These are phyloP conservation scores for Lindgomyces ingoldianus DNA, from an alignment of 495 filamentous ascomycete species.

Conservation along the genomic window DNA sequence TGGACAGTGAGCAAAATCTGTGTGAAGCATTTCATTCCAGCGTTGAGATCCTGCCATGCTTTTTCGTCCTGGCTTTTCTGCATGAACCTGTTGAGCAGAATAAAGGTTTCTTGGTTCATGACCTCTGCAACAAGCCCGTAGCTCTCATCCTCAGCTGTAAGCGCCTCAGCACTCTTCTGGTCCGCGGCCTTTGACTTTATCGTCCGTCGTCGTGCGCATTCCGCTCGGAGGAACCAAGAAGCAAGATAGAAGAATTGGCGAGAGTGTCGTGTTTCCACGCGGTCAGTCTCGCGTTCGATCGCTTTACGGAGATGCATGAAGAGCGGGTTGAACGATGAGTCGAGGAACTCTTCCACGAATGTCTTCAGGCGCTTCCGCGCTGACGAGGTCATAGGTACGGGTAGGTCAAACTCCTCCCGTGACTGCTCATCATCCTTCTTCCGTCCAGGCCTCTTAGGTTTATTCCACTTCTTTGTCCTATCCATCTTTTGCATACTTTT, in stretches of 20 bases:
- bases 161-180: constrained; percentile 16
- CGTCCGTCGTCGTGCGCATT: constrained; percentile 68
- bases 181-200: constrained; percentile 46
- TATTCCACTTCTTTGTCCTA: constrained; percentile 84
- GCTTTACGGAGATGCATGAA: constrained; percentile 83
- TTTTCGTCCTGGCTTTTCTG: constrained; percentile 76
- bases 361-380: constrained; percentile 71
- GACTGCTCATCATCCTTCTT: constrained; percentile 65
- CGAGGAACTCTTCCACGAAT: constrained; percentile 93
- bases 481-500: constrained; percentile 85
- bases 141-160: constrained; percentile 64
- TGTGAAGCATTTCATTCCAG: constrained; percentile 88
- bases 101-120: constrained; percentile 88
- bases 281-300: constrained; percentile 87
- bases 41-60: constrained; percentile 80
- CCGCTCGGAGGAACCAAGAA: constrained; percentile 91
- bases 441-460: constrained; percentile 61
- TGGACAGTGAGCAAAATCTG: constrained; percentile 88
- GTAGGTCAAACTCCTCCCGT: constrained; percentile 72
- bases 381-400: constrained; percentile 62
- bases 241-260: constrained; percentile 91
- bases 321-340: constrained; percentile 93
- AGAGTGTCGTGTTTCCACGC: constrained; percentile 66
- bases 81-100: constrained; percentile 81
- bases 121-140: constrained; percentile 87